These are phyloP conservation scores for Vachellia collinsii DNA, from an alignment of 306 rosid species.

Conservation along the genomic window DNA sequence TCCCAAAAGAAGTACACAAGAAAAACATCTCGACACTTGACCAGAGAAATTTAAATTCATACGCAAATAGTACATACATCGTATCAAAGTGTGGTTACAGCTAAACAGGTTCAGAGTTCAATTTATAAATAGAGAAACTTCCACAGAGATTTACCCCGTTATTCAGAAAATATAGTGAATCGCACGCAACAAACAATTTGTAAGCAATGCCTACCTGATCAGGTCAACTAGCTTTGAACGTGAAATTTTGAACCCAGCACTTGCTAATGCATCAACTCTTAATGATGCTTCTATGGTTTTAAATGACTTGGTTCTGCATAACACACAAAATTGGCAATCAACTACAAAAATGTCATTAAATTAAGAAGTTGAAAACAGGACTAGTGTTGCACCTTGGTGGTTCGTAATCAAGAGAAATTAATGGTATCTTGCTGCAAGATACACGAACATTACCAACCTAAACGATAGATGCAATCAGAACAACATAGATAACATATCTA, in stretches of 20 bases:
- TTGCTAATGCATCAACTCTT: slow-evolving; percentile 92
- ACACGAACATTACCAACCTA: slow-evolving; percentile 94
- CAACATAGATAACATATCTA: slow-evolving; percentile 1
- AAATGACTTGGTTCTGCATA: slow-evolving; percentile 75
- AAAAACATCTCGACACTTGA: slow-evolving; percentile 7
- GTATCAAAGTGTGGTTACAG: slow-evolving; percentile 1
- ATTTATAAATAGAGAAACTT: background rate
- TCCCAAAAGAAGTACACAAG: background rate
- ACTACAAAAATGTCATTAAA: background rate
- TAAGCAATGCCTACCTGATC: slow-evolving; percentile 57
- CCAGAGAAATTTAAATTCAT: background rate
- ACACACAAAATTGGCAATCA: slow-evolving; percentile 4
- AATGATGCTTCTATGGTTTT: slow-evolving; percentile 80
- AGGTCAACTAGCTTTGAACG: slow-evolving; percentile 89
- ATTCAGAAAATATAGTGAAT: slow-evolving; percentile 12
- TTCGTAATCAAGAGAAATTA: slow-evolving; percentile 88
- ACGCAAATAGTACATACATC: background rate
- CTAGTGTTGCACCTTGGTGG: slow-evolving; percentile 68
- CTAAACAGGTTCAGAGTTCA: slow-evolving; percentile 14
- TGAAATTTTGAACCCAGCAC: slow-evolving; percentile 94
- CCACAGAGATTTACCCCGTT: background rate
- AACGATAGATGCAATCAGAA: slow-evolving; percentile 38
- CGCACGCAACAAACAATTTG: slow-evolving; percentile 20
- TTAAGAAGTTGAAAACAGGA: slow-evolving; percentile 19
- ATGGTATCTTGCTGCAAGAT: slow-evolving; percentile 74